phyloP scores from a whole-genome alignment of 108 stramenopile species.

The Schizochytrium sp. region DNA sequence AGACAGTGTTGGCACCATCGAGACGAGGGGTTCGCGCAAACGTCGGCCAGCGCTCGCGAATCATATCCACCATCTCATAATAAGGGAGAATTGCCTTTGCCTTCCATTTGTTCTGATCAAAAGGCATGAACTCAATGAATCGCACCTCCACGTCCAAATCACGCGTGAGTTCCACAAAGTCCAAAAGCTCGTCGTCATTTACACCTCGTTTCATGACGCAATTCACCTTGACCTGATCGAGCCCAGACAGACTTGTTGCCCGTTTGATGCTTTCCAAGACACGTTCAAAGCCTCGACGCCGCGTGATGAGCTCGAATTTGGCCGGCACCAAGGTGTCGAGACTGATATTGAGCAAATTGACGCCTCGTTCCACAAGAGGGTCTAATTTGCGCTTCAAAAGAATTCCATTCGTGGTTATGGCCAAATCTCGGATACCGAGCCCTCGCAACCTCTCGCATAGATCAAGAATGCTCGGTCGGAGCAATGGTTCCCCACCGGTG shows the following conservation, averaged over 20 bases:
- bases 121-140: constrained; percentile 99
- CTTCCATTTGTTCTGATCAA: constrained; percentile 85
- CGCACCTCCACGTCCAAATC: constrained; percentile 68
- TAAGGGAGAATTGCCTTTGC: constrained; percentile 64
- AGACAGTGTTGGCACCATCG: constrained; percentile 87
- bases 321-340: constrained; percentile 79
- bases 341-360: constrained; percentile 82
- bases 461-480: constrained; percentile 43
- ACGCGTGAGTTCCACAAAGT: constrained; percentile 68
- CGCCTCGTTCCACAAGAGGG: constrained; percentile 69
- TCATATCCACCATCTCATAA: constrained; percentile 61
- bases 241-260: constrained; percentile 31
- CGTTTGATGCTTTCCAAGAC: constrained; percentile 64
- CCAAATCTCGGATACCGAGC: constrained; percentile 58
- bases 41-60: background rate
- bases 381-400: constrained; percentile 56
- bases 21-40: background rate
- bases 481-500: constrained; percentile 89
- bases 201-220: constrained; percentile 80
- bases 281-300: constrained; percentile 62
- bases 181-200: constrained; percentile 76
- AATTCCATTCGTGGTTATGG: constrained; percentile 94
- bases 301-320: constrained; percentile 72
- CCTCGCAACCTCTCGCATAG: background rate
- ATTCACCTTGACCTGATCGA: constrained; percentile 76